These are phyloP conservation scores for Shiraia bambusicola DNA, from an alignment of 2,329 filamentous ascomycete genomes.

Conservation along the genomic window DNA sequence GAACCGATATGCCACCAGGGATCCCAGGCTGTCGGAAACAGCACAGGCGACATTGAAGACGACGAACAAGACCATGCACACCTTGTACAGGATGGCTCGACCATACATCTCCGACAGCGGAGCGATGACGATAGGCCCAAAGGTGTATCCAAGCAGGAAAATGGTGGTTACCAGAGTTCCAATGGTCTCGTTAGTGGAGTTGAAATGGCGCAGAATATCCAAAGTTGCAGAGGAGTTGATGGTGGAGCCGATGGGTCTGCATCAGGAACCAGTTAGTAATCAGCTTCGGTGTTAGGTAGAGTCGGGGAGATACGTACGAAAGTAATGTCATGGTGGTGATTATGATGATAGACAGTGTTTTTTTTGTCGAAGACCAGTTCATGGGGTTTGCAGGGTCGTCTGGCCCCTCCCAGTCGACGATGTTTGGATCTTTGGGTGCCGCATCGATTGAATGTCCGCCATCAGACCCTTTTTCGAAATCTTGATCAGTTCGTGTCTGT, in stretches of 20 bases:
- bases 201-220: constrained; percentile 37
- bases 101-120: constrained; percentile 43
- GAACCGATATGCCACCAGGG: constrained; percentile 44
- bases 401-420: constrained; percentile 39
- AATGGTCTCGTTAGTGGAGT: constrained; percentile 33
- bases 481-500: no score
- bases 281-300: constrained; percentile 57
- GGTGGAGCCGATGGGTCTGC: no score
- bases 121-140: constrained; percentile 42
- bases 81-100: constrained; percentile 34
- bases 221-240: no score
- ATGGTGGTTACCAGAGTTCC: constrained; percentile 43
- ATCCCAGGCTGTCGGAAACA: constrained; percentile 35
- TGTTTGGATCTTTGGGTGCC: constrained; percentile 32
- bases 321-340: constrained; percentile 44
- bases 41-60: constrained; percentile 52
- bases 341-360: constrained; percentile 42
- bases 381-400: constrained; percentile 44
- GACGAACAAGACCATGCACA: constrained; percentile 53
- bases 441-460: no score
- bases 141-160: constrained; percentile 43
- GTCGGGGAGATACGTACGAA: constrained; percentile 61
- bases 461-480: no score
- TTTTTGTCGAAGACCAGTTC: constrained; percentile 42
- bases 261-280: no score